Conservation (phyloP, 768 basidiomycete species). For the Panaeolus papilionaceus region DNA sequence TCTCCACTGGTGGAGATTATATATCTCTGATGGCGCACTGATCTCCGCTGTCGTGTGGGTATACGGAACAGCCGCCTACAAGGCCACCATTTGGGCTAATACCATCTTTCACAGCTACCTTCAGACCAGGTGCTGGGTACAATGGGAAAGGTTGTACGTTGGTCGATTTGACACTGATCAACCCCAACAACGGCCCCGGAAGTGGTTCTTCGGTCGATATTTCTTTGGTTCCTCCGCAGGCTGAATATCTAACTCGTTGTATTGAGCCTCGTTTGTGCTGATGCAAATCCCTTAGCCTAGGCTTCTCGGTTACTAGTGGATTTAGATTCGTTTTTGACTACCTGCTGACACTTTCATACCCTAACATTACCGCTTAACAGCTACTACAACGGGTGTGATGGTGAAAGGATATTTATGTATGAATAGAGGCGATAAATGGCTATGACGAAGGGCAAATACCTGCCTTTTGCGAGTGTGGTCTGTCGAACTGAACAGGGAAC, state of each 20-base stretch:
- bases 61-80: background rate
- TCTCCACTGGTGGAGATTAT: constrained; percentile 24
- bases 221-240: constrained; percentile 47
- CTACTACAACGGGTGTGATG: constrained; percentile 50
- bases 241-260: background rate
- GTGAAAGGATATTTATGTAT: constrained; percentile 18
- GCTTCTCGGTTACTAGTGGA: constrained; percentile 45
- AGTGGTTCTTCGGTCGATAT: constrained; percentile 28
- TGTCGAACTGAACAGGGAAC: background rate
- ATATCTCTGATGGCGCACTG: constrained; percentile 18
- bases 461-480: background rate
- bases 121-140: constrained; percentile 41
- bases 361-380: background rate
- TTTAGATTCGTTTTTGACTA: constrained; percentile 25
- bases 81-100: no score
- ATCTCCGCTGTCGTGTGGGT: background rate
- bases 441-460: background rate
- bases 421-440: background rate
- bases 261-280: no score
- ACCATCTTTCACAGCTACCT: constrained; percentile 29
- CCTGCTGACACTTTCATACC: background rate
- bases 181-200: constrained; percentile 24
- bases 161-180: constrained; percentile 42
- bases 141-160: constrained; percentile 31
- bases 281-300: constrained; percentile 32